Evolutionary conservation across 2,329 filamentous ascomycete species (phyloP), one percentile per base, ranked within the genome.

Genomic region (Talaromyces pinophilus): DNA sequence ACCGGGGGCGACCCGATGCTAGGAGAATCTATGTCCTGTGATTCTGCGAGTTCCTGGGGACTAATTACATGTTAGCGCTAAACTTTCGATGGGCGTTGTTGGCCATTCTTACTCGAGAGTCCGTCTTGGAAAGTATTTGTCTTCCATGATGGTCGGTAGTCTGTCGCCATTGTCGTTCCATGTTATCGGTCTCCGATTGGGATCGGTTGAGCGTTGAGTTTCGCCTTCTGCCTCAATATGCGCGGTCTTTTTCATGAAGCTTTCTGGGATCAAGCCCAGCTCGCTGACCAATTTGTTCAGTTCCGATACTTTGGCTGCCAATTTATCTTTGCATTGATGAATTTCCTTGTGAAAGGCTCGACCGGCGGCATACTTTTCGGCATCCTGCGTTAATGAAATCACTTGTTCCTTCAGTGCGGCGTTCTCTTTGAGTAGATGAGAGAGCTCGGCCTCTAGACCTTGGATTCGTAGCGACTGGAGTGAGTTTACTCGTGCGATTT

Each of bases 381-480:
- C 76, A 52, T 86, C 82, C 62, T 83, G 82, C 55, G 85, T 82
- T n/a, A 88, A 78, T 28, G 82, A 81, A 62, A 88, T 83, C 8
- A 87, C 81, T 70, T 87, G 82, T 74, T 88, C 85, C 63, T 86
- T 81, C 8, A 90, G 79, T 2, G 83, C 80, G 22, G 88, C 78
- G 70, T 89, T 89, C 67, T 89, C 86, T 33, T 84, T 80, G 48
- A 88, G 80, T 10, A 90, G 79, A 60, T 86, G 82, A 46, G 85
- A 84, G 46, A 86, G 82, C 72, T 90, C 87, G n/a, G 82, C 81
- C 73, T 90, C 87, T 61, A 90, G 82, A 65, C 81, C 84, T 67
- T 87, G 86, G 67, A 90, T 89, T 59, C 86, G 86, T 50, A 88
- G 80, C 3, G 86, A 88, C 74, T 90, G 87, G 64, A 83, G 83